Evolutionary conservation across 1,139 yeast genomes (phyloP).

Genomic region (Martiniozyma asiatica): DNA sequence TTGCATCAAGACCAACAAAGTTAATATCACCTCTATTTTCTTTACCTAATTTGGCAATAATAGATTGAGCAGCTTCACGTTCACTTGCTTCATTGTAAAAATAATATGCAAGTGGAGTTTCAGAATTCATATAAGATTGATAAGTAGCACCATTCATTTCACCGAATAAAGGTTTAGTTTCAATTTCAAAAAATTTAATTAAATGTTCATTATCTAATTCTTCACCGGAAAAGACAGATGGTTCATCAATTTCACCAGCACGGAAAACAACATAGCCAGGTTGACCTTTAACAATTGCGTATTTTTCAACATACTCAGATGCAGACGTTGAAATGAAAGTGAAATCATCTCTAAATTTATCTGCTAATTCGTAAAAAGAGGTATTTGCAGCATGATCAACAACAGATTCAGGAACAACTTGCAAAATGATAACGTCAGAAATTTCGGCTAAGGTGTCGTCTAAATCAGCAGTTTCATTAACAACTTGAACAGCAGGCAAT

Average conservation of each 20-base stretch:
- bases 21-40: conserved; percentile 69
- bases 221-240: conserved; percentile 30
- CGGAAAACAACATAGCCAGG: conserved; percentile 40
- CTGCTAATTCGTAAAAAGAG: conserved; percentile 45
- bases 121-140: conserved; percentile 58
- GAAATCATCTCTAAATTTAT: conserved; percentile 45
- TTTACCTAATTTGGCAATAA: conserved; percentile 55
- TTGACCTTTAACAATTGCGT: conserved; percentile 26
- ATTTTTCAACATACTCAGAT: conserved; percentile 32
- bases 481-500: conserved; percentile 60
- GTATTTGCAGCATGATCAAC: conserved; percentile 26
- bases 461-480: conserved; percentile 37
- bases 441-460: conserved; percentile 33
- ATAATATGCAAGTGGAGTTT: conserved; percentile 75
- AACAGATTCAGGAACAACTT: conserved; percentile 31
- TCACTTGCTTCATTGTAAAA: conserved; percentile 67
- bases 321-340: conserved; percentile 48
- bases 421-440: conserved; percentile 46
- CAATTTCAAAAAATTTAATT: conserved; percentile 46
- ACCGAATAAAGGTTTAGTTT: conserved; percentile 80
- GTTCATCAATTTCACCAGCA: conserved; percentile 30
- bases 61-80: conserved; percentile 40
- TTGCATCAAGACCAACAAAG: conserved; percentile 83
- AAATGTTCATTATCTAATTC: conserved; percentile 26
- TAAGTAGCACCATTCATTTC: conserved; percentile 81